Percentiles rank a stretch among this genome's conserved stretches.
Conservation (phyloP, 805 yeast genomes). For the Lipomyces kockii region DNA sequence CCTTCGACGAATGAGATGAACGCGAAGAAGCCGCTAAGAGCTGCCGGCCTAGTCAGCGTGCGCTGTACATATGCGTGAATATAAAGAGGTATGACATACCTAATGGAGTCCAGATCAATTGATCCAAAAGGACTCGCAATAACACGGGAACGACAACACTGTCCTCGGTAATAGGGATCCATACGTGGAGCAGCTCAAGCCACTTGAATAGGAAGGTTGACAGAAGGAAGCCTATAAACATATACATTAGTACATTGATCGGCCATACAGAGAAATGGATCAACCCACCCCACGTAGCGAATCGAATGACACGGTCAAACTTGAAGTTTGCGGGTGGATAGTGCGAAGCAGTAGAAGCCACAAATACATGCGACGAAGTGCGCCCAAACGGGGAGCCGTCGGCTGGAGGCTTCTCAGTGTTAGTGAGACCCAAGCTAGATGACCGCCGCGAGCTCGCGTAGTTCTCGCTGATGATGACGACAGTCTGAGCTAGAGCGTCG, state of each 20-base stretch:
- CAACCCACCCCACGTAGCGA: conserved; percentile 68
- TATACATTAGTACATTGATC: background rate
- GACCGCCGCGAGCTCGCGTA: conserved; percentile 32
- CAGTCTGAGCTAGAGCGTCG: conserved; percentile 84
- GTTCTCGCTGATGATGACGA: conserved; percentile 50
- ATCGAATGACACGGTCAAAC: conserved; percentile 52
- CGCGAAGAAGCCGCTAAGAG: conserved; percentile 76
- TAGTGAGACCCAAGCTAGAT: conserved; percentile 20
- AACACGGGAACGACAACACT: conserved; percentile 77
- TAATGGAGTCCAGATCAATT: conserved; percentile 84
- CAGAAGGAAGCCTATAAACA: conserved; percentile 58
- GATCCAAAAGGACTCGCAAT: conserved; percentile 88
- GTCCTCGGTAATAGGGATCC: conserved; percentile 66
- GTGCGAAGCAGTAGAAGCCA: conserved; percentile 28
- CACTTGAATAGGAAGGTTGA: conserved; percentile 86
- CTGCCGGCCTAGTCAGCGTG: conserved; percentile 4
- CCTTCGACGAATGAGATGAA: conserved; percentile 83
- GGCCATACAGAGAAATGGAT: background rate
- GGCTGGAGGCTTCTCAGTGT: conserved; percentile 40
- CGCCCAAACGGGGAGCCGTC: conserved; percentile 38
- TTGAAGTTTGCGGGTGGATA: conserved; percentile 19
- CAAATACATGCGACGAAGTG: conserved; percentile 29
- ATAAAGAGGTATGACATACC: conserved; percentile 39
- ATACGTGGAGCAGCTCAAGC: conserved; percentile 79
- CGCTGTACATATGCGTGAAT: background rate